Base-by-base conservation (phyloP, 1,284 basidiomycete genomes). In the Ceratobasidium theobromae region DNA sequence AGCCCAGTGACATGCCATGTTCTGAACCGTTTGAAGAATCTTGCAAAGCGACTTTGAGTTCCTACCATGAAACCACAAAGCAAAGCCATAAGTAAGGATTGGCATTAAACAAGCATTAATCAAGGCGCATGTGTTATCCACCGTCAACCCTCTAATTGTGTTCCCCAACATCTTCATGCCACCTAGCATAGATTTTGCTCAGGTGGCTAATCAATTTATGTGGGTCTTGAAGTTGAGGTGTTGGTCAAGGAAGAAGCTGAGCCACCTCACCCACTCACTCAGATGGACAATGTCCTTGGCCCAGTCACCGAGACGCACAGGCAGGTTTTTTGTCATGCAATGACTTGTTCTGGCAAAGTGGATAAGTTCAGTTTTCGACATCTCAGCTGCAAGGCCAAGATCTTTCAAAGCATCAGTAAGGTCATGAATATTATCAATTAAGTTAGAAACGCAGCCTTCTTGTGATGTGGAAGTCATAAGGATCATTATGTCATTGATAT, bases 361-460 rank as follows among this genome's bases (percentile, higher is more conserved):
- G 57, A 71, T 70, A 0, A 74, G 67, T 21, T 75, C 74, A 8
- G 67, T 30, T 65, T 75, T 74, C 6, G 46, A 41, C 1, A 38
- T 16, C 49, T 75, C 74, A 5, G 66, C 23, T 35, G 46, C 48
- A 1, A 74, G 69, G 0, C 73, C 74, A 2, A 67, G 67, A 1
- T 14, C 49, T 1, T 23, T 6, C 2, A 72, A 55, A 55, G 68
- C 69, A 0, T 25, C 12, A 4, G 65, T 12, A 0, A 65, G 66
- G n/a, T 2, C 4, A 3, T 53, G 30, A 18, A 27, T 8, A 38
- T 51, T 38, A 3, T 4, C 25, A 5, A 18, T n/a, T n/a, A n/a
- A n/a, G n/a, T n/a, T n/a, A n/a, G n/a, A n/a, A n/a, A n/a, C n/a
- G n/a, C n/a, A n/a, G n/a, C n/a, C n/a, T n/a, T n/a, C 27, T 14